Evolutionary conservation across 139 green algal genomes (phyloP), one percentile per base, ranked within the genome.

Genomic region (Closterium sp.): DNA sequence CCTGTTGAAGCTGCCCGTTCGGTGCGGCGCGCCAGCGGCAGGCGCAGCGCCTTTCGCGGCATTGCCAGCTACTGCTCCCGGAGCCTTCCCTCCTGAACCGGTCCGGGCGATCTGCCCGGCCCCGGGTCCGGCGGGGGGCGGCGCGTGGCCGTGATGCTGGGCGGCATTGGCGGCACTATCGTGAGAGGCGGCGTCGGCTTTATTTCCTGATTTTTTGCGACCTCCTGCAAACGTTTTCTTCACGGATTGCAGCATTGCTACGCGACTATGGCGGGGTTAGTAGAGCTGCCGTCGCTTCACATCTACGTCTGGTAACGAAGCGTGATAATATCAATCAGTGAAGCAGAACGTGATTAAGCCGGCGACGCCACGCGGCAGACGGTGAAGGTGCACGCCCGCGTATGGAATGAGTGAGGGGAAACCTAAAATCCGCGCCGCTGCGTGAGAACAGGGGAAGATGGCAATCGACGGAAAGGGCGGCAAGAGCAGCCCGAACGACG

Each of bases 161-260:
- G 55, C 55, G 55, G 55, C 55, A 76, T 19, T 23, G 7, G 83
- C 83, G n/a, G 83, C n/a, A 23, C 83, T 86, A 33, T 86, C 83
- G 83, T 86, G 83, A n/a, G n/a, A n/a, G n/a, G n/a, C n/a, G 30
- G 16, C 19, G 9, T 86, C 83, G 83, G 30, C 83, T 86, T 86
- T 86, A 86, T 23, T 86, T 34, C 34, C 88, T 25, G 87, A 1
- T 36, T 84, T 93, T 33, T 92, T 92, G 36, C 91, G 21, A 25
- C 91, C 91, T 32, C 91, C 91, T 10, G 23, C 35, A 3, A 93
- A 84, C 88, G 84, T 93, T 35, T 93, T 93, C 88, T 88, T 93
- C 21, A 93, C 91, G 33, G n/a, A 90, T 36, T 93, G 91, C 87
- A 93, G 88, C 91, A 93, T 93, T 86, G 83, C 83, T 86, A 33